phyloP scores from a whole-genome alignment of 345 rosid species.

The Alliaria petiolata region DNA sequence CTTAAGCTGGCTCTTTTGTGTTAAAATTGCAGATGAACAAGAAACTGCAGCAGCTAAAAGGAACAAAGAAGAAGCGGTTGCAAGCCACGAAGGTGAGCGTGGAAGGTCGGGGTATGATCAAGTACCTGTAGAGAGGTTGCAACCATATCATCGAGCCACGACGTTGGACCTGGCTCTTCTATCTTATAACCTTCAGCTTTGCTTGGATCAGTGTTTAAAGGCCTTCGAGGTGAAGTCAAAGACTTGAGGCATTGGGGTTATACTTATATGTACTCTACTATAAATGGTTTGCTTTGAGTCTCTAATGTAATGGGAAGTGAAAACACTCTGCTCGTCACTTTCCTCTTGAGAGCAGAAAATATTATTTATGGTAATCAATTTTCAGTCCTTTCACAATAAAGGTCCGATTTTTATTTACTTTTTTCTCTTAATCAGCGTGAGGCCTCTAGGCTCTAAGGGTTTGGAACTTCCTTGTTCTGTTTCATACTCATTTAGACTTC shows the following conservation, averaged over 20 bases:
- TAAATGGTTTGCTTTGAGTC: constrained; percentile 9
- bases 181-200: constrained; percentile 10
- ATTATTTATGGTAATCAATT: background rate
- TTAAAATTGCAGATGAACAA: constrained; percentile 74
- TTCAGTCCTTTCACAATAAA: background rate
- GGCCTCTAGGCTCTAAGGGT: too few species aligned
- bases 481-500: background rate
- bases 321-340: constrained; percentile 1
- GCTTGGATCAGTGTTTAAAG: constrained; percentile 10
- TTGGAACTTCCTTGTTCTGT: background rate
- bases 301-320: constrained; percentile 8
- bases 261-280: constrained; percentile 1
- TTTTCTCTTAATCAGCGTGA: background rate
- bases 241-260: constrained; percentile 20
- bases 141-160: background rate
- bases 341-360: background rate
- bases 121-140: constrained; percentile 55
- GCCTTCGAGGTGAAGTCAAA: constrained; percentile 14
- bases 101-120: constrained; percentile 97
- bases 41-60: constrained; percentile 94
- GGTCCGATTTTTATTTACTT: background rate
- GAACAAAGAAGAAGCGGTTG: constrained; percentile 83
- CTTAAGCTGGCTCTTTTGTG: background rate
- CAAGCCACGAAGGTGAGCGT: constrained; percentile 93
- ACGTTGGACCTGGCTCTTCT: constrained; percentile 2